Evolutionary conservation across 2,329 filamentous ascomycete genomes (phyloP), one percentile per base, ranked within the genome.

Genomic region (Diplodia seriata): DNA sequence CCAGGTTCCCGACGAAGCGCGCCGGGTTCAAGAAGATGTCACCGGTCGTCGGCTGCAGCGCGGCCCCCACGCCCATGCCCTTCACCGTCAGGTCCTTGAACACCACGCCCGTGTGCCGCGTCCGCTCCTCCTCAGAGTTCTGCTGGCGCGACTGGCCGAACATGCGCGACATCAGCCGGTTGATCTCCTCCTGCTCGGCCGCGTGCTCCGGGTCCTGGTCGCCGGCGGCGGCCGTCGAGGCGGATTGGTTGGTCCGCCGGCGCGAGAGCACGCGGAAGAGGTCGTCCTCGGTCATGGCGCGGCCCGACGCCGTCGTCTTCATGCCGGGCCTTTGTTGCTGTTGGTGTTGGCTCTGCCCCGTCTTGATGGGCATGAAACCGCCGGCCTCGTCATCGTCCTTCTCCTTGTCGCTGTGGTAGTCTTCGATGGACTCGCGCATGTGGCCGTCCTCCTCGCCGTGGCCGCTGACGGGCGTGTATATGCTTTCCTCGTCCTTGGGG

Each of bases 121-220:
- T 90, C 74, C 90, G 87, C 72, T 91, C 89, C 70, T 90, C 89
- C 69, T 91, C 86, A 0, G 88, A 90, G n/a, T 86, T 81, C 54
- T 85, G 83, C 71, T 90, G 88, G 6, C 90, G 83, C 23, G 85
- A 85, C 40, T 83, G 80, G 6, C 90, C 90, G 72, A 92, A 92
- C 85, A 92, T 90, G 3, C 86, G 86, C 0, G 89, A 91, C 81
- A 92, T 87, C 49, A 91, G 78, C 12, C 82, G 81, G 62, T 89
- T 83, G 38, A 90, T 85, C 72, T 88, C 86, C n/a, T 81, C 81
- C 56, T 81, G 80, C 55, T 83, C 83, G 2, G 55, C 65, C 2
- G 23, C 40, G 8, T 67, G 50, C 15, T 49, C 69, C 73, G 2
- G 11, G 18, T 54, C 40, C 4, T 31, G 14, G 12, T 14, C 31